Evolutionary conservation across 345 rosid species (phyloP), one percentile per base, ranked within the genome.

Genomic region (Citrus reticulata): DNA sequence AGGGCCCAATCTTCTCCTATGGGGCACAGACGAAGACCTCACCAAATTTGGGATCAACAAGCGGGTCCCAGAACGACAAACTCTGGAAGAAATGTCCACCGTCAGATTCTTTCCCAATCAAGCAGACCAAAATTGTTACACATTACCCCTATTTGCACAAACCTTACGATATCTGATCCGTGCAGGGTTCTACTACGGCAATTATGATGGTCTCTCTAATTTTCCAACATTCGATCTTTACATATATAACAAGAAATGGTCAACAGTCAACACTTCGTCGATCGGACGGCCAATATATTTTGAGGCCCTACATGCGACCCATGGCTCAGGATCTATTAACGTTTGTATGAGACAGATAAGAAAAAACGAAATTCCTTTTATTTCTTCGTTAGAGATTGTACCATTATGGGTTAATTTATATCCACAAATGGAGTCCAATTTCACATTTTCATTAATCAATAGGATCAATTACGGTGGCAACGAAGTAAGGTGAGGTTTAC

Each of bases 151-250:
- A 0, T 9, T 39, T 20, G 35, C 64, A 16, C 57, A 20, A 5
- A 54, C 76, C 25, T 16, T 16, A 1, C 69, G 72, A 5, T 75
- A 78, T 70, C 75, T 78, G 10, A 72, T 83, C 70, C 58, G 78
- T 7, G 85, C 84, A n/a, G 79, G 74, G 24, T 85, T 80, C 72
- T 68, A 58, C 72, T 80, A 75, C 40, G 82, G 79, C 17, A 78
- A 83, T 74, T 80, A 78, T 9, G 81, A 81, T 20, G 54, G 66
- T 6, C 81, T 78, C 14, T 22, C 39, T 1, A 70, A 57, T 3
- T 79, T 81, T 35, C 84, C 82, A 7, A 66, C 68, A 2, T 83
- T 80, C 13, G 70, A 85, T 54, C 68, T 82, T 37, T 7, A 68
- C 27, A 29, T 85, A 0, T 64, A 77, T 64, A 74, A 74, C n/a